These are phyloP conservation scores for Elsinoe fawcettii DNA, from an alignment of 2,329 filamentous ascomycete genomes.

Conservation along the genomic window DNA sequence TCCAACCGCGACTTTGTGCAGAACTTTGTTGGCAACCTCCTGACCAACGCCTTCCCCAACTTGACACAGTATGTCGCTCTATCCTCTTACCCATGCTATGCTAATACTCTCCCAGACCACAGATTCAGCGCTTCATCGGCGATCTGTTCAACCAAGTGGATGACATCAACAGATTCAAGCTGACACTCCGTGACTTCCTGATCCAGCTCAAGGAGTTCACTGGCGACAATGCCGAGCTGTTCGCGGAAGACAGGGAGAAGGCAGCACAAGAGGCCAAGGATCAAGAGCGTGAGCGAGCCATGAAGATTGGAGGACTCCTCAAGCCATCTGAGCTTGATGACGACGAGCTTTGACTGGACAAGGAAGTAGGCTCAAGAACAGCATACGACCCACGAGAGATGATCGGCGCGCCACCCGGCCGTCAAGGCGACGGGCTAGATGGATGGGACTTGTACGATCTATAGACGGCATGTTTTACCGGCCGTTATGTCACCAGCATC, in stretches of 20 bases:
- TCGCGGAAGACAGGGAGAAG: constrained; percentile 88
- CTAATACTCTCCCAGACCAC: constrained; percentile 52
- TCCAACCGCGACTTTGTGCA: constrained; percentile 85
- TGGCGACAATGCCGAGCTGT: constrained; percentile 90
- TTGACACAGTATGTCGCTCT: constrained; percentile 65
- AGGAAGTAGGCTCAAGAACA: constrained; percentile 32
- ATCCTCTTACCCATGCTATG: background rate
- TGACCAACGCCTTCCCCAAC: constrained; percentile 89
- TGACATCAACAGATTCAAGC: constrained; percentile 88
- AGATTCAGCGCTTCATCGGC: constrained; percentile 86
- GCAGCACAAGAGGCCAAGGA: constrained; percentile 77
- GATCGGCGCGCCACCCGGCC: constrained; percentile 13
- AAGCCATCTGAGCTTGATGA: constrained; percentile 95
- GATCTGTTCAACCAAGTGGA: constrained; percentile 82
- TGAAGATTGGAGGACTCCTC: constrained; percentile 90
- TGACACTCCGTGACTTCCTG: constrained; percentile 91
- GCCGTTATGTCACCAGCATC: background rate
- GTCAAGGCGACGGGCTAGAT: constrained; percentile 38
- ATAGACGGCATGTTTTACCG: background rate
- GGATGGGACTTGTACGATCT: constrained; percentile 62
- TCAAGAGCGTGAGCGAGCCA: constrained; percentile 81
- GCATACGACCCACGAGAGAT: constrained; percentile 22
- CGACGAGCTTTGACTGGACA: constrained; percentile 71
- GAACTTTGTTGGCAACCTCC: constrained; percentile 74
- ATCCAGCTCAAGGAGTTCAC: constrained; percentile 96